Evolutionary conservation across 306 rosid genomes (phyloP).

Genomic region (Albizia julibrissin): DNA sequence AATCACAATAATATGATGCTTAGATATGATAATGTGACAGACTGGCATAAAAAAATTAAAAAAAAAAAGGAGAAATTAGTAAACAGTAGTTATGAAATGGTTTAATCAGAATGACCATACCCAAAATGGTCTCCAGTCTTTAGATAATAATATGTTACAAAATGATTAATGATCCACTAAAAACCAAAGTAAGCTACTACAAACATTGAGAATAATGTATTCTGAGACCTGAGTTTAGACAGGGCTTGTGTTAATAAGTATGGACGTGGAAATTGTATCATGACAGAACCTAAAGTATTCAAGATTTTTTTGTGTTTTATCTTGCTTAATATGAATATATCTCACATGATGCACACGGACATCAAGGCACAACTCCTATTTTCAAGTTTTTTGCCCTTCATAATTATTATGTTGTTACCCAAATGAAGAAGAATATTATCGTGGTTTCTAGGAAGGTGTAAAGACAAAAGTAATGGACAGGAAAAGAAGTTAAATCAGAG

Average conservation of each 20-base stretch:
- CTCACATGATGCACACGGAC: too few relatives aligned
- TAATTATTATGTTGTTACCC: not conserved
- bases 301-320: not conserved
- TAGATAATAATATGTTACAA: not conserved
- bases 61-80: not conserved
- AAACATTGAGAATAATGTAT: slow-evolving; percentile 8
- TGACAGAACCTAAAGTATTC: not conserved
- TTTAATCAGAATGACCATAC: not conserved
- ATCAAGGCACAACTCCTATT: not conserved
- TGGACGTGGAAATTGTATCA: not conserved
- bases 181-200: not conserved
- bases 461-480: slow-evolving; percentile 25
- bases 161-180: not conserved
- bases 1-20: not conserved
- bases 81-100: not conserved
- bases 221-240: not conserved
- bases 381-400: not conserved
- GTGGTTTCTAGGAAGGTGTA: slow-evolving; percentile 4
- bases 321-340: not conserved
- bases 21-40: not conserved
- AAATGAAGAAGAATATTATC: slow-evolving; percentile 18
- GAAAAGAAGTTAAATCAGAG: slow-evolving; percentile 22
- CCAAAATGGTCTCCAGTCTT: not conserved
- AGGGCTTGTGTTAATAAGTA: not conserved
- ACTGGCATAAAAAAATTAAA: not conserved